Conservation (phyloP, 2,329 filamentous ascomycete genomes). For the Leptographium wingfieldii region DNA sequence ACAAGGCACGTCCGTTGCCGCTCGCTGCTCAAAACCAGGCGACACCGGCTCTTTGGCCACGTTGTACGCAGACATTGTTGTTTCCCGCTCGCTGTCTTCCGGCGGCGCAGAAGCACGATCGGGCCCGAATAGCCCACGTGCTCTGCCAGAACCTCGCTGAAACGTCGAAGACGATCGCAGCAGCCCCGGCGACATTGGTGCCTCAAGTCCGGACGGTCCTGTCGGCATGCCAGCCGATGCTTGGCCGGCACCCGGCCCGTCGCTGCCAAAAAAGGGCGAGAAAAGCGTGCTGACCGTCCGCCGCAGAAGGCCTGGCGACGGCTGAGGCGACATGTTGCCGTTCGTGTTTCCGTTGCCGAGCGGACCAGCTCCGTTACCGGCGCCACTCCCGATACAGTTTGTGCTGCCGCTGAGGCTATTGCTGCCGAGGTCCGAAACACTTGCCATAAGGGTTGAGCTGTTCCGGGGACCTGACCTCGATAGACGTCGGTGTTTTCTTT, state of each 20-base stretch:
- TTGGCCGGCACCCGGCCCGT: constrained; percentile 16
- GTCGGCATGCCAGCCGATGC: neutral
- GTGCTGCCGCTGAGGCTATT: neutral
- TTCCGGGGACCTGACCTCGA: constrained; percentile 16
- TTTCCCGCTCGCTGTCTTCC: constrained; percentile 59
- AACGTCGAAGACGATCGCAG: constrained; percentile 22
- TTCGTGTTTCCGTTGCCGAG: neutral
- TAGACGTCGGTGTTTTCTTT: constrained; percentile 35
- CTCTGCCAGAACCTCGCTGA: constrained; percentile 5
- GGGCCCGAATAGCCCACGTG: constrained; percentile 14
- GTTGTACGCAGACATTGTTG: constrained; percentile 58
- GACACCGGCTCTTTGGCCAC: constrained; percentile 68
- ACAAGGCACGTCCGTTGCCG: constrained; percentile 42
- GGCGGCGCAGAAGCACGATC: constrained; percentile 43
- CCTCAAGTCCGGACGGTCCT: constrained; percentile 4
- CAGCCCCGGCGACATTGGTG: constrained; percentile 19
- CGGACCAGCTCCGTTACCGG: neutral
- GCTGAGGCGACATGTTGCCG: constrained; percentile 28
- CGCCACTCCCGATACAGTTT: neutral
- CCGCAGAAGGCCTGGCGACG: constrained; percentile 46
- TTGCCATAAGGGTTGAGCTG: neutral
- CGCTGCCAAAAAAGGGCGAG: constrained; percentile 39
- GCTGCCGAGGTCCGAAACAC: neutral
- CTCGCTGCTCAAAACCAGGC: constrained; percentile 55
- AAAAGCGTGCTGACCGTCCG: constrained; percentile 53